Base-by-base conservation (phyloP, 108 stramenopile genomes). In the Skeletonema tropicum region DNA sequence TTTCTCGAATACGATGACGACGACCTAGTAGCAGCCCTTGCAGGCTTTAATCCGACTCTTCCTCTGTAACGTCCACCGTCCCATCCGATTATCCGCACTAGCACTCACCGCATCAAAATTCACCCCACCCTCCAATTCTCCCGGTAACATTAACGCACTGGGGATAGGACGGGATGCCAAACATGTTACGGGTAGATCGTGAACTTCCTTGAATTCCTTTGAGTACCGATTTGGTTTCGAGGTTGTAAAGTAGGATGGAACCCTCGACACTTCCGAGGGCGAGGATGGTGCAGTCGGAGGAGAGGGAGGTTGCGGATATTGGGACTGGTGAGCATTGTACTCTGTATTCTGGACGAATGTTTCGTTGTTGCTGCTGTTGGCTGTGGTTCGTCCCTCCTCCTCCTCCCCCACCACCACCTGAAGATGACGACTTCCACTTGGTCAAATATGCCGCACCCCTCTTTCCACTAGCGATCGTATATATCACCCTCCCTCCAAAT, bases 101-200 rank as follows among this genome's bases (percentile, higher is more conserved):
- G 92, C 94, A 68, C 81, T 87, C 3, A 92, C 15, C 0, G 89
- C 92, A 75, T 93, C 89, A 55, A 90, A 83, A 45, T 69, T 74
- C 6, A 93, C 84, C 10, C 72, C 77, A 1, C 83, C 89, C 62
- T 88, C 86, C 19, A 80, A 64, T 57, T 92, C 91, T 17, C 89
- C 89, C 25, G 82, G 70, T 10, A 95, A 73, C 35, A 85, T 79
- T 7, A 90, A 55, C 19, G 33, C 68, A 33, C 10, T 69, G 5
- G 83, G 79, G 25, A 83, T 85, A 6, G 94, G 94, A 38, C 94
- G 71, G 0, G 92, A 89, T 14, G 94, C 94, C 30, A 92, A 76
- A 66, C 92, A 93, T 7, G 94, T 96, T 2, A 93, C 92, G 0
- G 92, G 94, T 14, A 96, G 73, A 73, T 92, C 91, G 62, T 96